phyloP scores from a whole-genome alignment of 2,329 filamentous ascomycete species.

The Fusarium pseudocircinatum region DNA sequence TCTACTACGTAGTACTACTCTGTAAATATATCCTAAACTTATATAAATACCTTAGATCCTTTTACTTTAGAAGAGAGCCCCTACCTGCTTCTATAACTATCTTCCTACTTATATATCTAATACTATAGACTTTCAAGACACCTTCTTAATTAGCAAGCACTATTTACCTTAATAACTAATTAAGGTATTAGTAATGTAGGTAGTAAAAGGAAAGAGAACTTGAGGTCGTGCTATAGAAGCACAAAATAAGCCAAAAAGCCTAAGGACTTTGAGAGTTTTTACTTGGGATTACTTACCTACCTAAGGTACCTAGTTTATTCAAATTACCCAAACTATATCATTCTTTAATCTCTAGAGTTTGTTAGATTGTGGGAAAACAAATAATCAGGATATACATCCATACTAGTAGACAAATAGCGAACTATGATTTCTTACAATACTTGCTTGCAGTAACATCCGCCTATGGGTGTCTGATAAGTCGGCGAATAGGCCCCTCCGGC shows the following conservation, averaged over 20 bases:
- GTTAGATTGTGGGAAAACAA: not conserved
- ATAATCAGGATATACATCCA: not conserved
- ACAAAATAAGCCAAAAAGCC: not conserved
- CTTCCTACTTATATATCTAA: not conserved
- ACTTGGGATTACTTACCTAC: not conserved
- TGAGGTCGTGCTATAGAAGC: not conserved
- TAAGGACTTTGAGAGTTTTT: not conserved
- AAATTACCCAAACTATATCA: not conserved
- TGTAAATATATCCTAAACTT: not conserved
- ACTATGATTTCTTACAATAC: not conserved
- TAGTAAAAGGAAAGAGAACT: not conserved
- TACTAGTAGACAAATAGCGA: not conserved
- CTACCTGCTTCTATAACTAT: not conserved
- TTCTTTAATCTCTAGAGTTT: not conserved
- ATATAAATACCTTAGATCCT: not conserved
- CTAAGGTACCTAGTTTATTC: not conserved
- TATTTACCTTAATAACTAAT: not conserved
- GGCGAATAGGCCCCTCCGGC: conserved; percentile 10
- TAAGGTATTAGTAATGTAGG: not conserved
- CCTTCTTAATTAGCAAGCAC: not conserved
- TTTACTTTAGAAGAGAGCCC: not conserved
- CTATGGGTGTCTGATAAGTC: not conserved
- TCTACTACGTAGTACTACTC: not conserved
- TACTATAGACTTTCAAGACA: not conserved
- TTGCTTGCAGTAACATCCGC: not conserved